These are phyloP conservation scores for Coniella lustricola DNA, from an alignment of 2,329 filamentous ascomycete genomes.

Conservation along the genomic window DNA sequence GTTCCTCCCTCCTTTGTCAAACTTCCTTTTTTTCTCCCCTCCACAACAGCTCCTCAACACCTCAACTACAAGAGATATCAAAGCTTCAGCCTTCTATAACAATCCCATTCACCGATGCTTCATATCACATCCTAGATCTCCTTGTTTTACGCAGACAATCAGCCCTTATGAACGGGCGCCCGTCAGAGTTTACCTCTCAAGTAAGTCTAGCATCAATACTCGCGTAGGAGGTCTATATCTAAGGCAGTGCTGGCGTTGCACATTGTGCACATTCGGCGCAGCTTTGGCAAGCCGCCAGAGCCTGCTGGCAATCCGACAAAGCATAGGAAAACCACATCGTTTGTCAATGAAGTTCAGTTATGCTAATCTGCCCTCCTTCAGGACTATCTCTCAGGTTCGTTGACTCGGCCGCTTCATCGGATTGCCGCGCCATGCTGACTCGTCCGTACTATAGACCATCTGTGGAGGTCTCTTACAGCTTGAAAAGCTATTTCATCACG, in stretches of 20 bases:
- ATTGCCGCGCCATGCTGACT: slow-evolving; percentile 34
- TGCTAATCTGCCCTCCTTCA: slow-evolving; percentile 39
- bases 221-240: background rate
- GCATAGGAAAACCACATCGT: background rate
- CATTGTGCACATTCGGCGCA: background rate
- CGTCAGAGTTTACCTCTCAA: slow-evolving; percentile 82
- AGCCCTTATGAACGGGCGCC: slow-evolving; percentile 81
- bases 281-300: background rate
- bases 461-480: slow-evolving; percentile 45
- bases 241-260: background rate
- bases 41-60: slow-evolving; percentile 5
- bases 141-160: slow-evolving; percentile 34
- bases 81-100: slow-evolving; percentile 2
- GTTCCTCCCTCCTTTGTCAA: background rate
- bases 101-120: slow-evolving; percentile 15
- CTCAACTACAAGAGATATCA: slow-evolving; percentile 1
- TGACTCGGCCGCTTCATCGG: slow-evolving; percentile 16
- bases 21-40: background rate
- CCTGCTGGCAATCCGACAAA: background rate
- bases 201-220: slow-evolving; percentile 39
- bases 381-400: slow-evolving; percentile 72
- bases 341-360: slow-evolving; percentile 18
- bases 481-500: slow-evolving; percentile 26
- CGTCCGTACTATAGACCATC: slow-evolving; percentile 35
- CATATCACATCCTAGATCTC: slow-evolving; percentile 16